Percentiles rank a stretch among this genome's conserved stretches.
phyloP scores from a whole-genome alignment of 306 rosid genomes.

The Hippophae rhamnoides region DNA sequence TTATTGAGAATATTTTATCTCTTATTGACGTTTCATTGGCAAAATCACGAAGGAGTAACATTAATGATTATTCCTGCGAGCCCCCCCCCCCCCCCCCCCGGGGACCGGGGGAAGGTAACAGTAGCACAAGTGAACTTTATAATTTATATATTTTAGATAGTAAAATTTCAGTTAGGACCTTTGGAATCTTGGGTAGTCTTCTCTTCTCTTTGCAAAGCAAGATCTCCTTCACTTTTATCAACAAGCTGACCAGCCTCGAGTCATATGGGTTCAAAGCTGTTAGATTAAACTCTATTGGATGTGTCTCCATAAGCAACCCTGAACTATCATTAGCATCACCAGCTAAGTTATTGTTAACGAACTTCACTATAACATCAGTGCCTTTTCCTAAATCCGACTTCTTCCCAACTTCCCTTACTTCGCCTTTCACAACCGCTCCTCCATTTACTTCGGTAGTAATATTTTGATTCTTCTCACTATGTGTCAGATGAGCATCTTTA shows the following conservation, averaged over 20 bases:
- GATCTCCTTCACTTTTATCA: slow-evolving; percentile 58
- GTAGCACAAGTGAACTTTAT: no score
- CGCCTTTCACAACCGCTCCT: slow-evolving; percentile 36
- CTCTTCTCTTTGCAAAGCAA: slow-evolving; percentile 86
- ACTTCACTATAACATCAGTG: slow-evolving; percentile 44
- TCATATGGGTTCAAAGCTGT: slow-evolving; percentile 46
- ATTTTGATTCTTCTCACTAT: slow-evolving; percentile 23
- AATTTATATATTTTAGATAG: neutral
- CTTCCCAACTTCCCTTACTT: slow-evolving; percentile 61
- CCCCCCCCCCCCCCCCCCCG: no score
- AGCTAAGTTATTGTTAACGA: slow-evolving; percentile 54
- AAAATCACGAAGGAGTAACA: slow-evolving; percentile 61
- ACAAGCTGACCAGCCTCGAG: slow-evolving; percentile 40
- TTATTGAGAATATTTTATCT: slow-evolving; percentile 68
- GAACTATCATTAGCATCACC: slow-evolving; percentile 23
- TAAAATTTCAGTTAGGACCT: slow-evolving; percentile 32
- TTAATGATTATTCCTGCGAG: no score
- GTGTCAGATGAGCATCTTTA: slow-evolving; percentile 41
- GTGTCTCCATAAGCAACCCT: slow-evolving; percentile 26
- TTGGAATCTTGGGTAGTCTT: slow-evolving; percentile 90
- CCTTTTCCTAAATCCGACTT: slow-evolving; percentile 72
- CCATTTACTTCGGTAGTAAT: slow-evolving; percentile 22
- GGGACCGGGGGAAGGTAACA: no score
- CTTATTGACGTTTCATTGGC: slow-evolving; percentile 88
- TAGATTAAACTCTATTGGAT: slow-evolving; percentile 34